Evolutionary conservation across 345 rosid species (phyloP), one percentile per base, ranked within the genome.

Genomic region (Leavenworthia alabamica): DNA sequence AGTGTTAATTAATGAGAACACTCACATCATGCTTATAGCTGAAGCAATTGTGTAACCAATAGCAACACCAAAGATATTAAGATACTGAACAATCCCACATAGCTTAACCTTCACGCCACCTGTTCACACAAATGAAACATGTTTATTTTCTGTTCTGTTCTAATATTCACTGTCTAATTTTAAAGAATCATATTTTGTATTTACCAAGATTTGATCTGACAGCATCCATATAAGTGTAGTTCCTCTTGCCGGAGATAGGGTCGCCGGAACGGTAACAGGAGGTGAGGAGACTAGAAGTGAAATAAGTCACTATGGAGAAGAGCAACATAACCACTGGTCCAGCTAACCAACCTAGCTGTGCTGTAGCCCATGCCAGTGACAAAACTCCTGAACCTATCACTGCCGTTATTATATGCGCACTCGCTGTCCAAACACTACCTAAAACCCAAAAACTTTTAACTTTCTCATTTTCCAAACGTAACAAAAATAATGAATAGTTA

Each of bases 371-470:
- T 1, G 85, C 85, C 9, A 83, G 54, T 5, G 85, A 80, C 36
- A 83, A 51, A 15, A 83, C 85, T 35, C 85, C 85, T 0, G 88
- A 83, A 0, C 88, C 88, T 11, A 83, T 83, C 60, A 82, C 84
- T 0, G 84, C 84, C 23, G 87, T 82, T 66, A 82, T 79, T 7
- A 79, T 71, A 35, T 79, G 87, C 1, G 87, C 78, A 60, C 82
- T 80, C 37, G 82, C 84, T 3, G 83, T 80, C 81, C 66, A 71
- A 7, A 35, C 66, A 47, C 53, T 71, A 9, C 75, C 75, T 71
- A 22, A 32, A 41, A 1, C 35, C 47, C 16, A 59, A 29, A 22
- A 43, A 4, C 16, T 6, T 33, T 36, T 1, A 66, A 5, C 17
- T 56, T 56, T 28, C 9, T 36, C 33, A 27, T 6, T 28, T 42